A percentile compares a stretch with the other conserved stretches of the same genome.
These are phyloP conservation scores for Basidioascus undulatus DNA, from an alignment of 768 basidiomycete species.

Conservation along the genomic window DNA sequence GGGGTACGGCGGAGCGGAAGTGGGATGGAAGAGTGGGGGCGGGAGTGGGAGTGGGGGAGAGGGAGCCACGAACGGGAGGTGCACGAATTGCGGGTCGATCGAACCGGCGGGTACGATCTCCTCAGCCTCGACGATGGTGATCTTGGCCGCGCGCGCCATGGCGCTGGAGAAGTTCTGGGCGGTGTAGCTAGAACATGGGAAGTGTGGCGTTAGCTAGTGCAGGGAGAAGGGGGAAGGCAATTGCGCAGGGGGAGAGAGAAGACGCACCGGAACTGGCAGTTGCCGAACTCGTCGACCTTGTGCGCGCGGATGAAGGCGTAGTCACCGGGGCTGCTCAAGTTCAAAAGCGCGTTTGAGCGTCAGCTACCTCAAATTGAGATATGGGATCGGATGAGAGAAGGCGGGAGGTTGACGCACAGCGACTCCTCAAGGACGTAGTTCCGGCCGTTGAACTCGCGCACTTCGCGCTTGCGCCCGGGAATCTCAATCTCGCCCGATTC, in stretches of 20 bases:
- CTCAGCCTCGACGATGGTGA: conserved; percentile 86
- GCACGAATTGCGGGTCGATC: conserved; percentile 56
- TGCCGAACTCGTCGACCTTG: conserved; percentile 80
- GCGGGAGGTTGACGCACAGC: no score
- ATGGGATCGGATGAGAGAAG: no score
- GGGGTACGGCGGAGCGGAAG: background rate
- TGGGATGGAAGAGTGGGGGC: no score
- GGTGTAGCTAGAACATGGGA: conserved; percentile 34
- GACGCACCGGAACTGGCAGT: conserved; percentile 61
- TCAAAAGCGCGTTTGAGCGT: no score
- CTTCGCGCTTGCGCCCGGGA: conserved; percentile 51
- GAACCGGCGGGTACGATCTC: conserved; percentile 64
- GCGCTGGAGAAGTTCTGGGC: conserved; percentile 66
- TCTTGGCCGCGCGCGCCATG: conserved; percentile 71
- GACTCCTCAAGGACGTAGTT: conserved; percentile 60
- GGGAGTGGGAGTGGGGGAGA: conserved; percentile 24
- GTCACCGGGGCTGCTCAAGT: conserved; percentile 18
- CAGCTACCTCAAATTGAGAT: no score
- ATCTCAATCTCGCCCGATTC: conserved; percentile 49
- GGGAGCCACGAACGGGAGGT: conserved; percentile 17
- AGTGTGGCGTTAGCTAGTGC: background rate
- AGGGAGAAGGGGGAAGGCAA: background rate
- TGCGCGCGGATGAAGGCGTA: conserved; percentile 60
- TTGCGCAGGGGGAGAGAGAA: background rate
- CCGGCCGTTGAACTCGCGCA: conserved; percentile 49